These are phyloP conservation scores for Saturnispora mendoncae DNA, from an alignment of 805 yeast genomes.

Conservation along the genomic window DNA sequence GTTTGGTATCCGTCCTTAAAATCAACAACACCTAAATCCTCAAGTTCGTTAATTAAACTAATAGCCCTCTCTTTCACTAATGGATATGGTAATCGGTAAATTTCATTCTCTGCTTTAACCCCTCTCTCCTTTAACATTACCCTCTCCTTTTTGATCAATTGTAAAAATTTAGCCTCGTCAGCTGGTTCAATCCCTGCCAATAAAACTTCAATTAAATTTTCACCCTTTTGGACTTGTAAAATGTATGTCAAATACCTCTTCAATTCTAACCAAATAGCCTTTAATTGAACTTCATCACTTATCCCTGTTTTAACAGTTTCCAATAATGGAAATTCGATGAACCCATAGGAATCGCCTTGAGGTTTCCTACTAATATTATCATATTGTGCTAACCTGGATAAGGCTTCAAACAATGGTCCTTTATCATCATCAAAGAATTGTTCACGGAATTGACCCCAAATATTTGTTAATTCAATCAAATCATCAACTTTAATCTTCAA, in stretches of 20 bases:
- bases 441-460: constrained; percentile 36
- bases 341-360: constrained; percentile 15
- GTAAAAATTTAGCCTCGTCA: constrained; percentile 60
- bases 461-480: constrained; percentile 35
- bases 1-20: constrained; percentile 69
- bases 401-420: background rate
- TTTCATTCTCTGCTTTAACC: constrained; percentile 14
- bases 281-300: constrained; percentile 4
- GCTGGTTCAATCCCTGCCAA: constrained; percentile 55
- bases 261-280: constrained; percentile 56
- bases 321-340: constrained; percentile 6
- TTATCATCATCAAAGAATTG: constrained; percentile 10
- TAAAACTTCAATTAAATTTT: constrained; percentile 44
- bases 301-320: constrained; percentile 6
- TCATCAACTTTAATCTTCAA: constrained; percentile 38
- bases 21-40: constrained; percentile 52
- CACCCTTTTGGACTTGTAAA: constrained; percentile 73
- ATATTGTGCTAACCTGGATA: constrained; percentile 8
- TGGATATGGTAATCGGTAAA: constrained; percentile 43
- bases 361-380: constrained; percentile 31
- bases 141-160: constrained; percentile 43
- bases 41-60: constrained; percentile 69
- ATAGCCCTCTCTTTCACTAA: constrained; percentile 71
- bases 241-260: constrained; percentile 78
- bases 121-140: constrained; percentile 19